Evolutionary conservation across 1,284 basidiomycete species (phyloP).

Genomic region (Ustilago hordei): DNA sequence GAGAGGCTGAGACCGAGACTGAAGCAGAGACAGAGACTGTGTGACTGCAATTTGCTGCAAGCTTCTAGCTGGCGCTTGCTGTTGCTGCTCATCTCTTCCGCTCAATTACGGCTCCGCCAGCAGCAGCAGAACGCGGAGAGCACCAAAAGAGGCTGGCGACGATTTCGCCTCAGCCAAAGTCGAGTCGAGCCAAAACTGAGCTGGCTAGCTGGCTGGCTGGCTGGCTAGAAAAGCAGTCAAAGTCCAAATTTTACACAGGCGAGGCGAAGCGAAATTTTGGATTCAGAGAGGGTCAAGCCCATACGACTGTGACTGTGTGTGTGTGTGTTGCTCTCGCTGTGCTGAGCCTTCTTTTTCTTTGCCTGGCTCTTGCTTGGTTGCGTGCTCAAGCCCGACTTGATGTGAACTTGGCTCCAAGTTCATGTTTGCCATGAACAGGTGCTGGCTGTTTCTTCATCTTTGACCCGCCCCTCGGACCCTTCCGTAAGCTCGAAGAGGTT

Average conservation of each 20-base stretch:
- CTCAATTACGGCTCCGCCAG: background rate
- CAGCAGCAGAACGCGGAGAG: background rate
- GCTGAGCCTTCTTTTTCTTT: background rate
- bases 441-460: background rate
- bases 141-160: background rate
- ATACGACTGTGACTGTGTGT: background rate
- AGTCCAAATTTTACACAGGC: background rate
- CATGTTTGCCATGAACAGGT: background rate
- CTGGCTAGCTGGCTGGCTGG: too few species aligned
- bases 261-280: background rate
- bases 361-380: background rate
- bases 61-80: background rate
- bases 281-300: too few species aligned
- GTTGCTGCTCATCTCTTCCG: background rate
- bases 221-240: background rate
- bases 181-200: too few species aligned
- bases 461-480: background rate
- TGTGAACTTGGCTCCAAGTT: background rate
- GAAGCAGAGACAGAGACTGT: background rate
- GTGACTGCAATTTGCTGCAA: constrained; percentile 9
- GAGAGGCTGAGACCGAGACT: constrained; percentile 4
- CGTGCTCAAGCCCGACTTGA: background rate
- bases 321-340: background rate
- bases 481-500: background rate
- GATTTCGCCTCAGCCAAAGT: constrained; percentile 1